These are phyloP conservation scores for Eimeria mitis DNA, from an alignment of 169 alveolate genomes.

Conservation along the genomic window DNA sequence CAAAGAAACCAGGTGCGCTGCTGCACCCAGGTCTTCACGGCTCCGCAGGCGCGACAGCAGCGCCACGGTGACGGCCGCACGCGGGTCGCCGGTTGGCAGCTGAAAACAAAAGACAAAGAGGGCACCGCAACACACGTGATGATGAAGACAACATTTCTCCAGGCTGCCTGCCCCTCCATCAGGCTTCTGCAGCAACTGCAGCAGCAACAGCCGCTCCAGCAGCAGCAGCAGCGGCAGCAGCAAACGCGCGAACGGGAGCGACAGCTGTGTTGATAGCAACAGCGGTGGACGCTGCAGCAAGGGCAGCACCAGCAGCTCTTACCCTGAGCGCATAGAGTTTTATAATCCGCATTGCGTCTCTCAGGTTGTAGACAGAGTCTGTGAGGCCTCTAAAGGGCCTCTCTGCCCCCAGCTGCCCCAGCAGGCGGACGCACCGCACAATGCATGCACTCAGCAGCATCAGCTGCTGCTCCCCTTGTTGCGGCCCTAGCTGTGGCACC, in stretches of 20 bases:
- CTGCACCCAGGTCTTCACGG: constrained; percentile 11
- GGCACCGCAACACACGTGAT: background rate
- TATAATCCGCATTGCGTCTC: constrained; percentile 84
- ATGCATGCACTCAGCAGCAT: constrained; percentile 43
- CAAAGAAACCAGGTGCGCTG: constrained; percentile 2
- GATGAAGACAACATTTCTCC: background rate
- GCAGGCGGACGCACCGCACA: constrained; percentile 32
- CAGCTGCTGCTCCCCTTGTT: constrained; percentile 2
- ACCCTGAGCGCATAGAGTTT: constrained; percentile 77
- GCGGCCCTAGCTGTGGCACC: background rate
- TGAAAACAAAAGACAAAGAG: constrained; percentile 7
- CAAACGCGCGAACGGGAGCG: background rate
- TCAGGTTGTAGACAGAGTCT: constrained; percentile 84
- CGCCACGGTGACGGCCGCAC: constrained; percentile 44
- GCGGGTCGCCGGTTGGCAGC: constrained; percentile 70
- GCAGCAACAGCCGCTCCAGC: background rate
- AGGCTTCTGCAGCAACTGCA: background rate
- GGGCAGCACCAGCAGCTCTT: constrained; percentile 27
- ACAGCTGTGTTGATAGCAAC: no score
- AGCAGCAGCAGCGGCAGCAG: background rate
- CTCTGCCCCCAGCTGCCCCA: background rate
- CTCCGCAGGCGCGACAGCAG: constrained; percentile 73
- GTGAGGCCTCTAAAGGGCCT: constrained; percentile 38
- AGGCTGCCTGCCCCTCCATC: background rate
- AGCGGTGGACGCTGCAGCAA: background rate